Conservation (phyloP, 1,284 basidiomycete species). For the Rhodotorula sp. region DNA sequence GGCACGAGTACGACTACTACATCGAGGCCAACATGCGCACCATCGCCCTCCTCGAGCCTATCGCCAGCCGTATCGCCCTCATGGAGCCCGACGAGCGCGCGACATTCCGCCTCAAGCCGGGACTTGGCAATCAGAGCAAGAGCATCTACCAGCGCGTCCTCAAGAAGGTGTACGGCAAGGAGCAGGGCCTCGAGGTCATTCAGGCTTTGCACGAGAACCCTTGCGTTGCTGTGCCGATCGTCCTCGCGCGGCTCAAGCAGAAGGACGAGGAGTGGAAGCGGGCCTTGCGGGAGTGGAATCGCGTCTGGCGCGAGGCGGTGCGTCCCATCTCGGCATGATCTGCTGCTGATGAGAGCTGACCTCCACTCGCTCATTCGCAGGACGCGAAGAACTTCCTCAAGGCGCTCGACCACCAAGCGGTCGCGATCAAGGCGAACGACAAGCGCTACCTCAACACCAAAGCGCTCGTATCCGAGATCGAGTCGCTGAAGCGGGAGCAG, state of each 20-base stretch:
- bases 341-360: conserved; percentile 79
- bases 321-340: not conserved
- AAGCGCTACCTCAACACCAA: conserved; percentile 93
- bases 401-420: conserved; percentile 92
- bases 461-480: conserved; percentile 84
- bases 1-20: conserved; percentile 97
- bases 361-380: conserved; percentile 61
- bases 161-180: conserved; percentile 92
- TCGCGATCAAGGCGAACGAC: conserved; percentile 91
- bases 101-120: conserved; percentile 77
- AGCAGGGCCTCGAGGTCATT: conserved; percentile 76
- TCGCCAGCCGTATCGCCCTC: conserved; percentile 78
- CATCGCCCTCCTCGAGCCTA: conserved; percentile 86
- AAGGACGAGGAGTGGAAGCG: conserved; percentile 98
- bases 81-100: conserved; percentile 87
- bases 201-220: conserved; percentile 91
- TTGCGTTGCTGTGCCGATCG: conserved; percentile 84
- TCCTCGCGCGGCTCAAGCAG: conserved; percentile 82
- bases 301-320: conserved; percentile 80
- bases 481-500: conserved; percentile 64
- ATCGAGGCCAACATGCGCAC: conserved; percentile 89
- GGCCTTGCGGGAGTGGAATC: conserved; percentile 91
- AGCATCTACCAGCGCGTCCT: conserved; percentile 89
- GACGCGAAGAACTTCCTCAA: conserved; percentile 92
- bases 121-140: conserved; percentile 84